Evolutionary conservation across 1,284 basidiomycete genomes (phyloP), one percentile per base, ranked within the genome.

Genomic region (Ganoderma meredithae): DNA sequence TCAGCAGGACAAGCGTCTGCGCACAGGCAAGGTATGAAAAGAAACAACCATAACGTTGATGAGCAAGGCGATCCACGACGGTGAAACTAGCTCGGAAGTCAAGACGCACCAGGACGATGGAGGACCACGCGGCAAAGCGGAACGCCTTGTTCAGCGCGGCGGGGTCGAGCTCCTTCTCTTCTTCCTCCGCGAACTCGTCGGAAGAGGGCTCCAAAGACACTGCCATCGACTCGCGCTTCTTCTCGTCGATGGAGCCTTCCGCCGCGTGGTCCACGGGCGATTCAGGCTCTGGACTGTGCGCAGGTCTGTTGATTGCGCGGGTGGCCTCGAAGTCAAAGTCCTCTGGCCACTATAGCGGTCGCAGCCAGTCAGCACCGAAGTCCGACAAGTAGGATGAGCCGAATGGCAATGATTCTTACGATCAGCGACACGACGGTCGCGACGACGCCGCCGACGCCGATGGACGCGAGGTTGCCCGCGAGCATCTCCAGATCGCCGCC

Each of bases 381-480:
- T 10, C 61, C 0, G 40, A 52, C 13, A 4, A 41, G 19, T 8
- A 22, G 9, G 15, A 41, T n/a, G 44, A 47, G 19, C 7, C 19
- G 44, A 47, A 47, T 2, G 19, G 19, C 19, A 47, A 10, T 8
- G 41, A 49, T 4, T 52, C 88, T 70, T 74, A 90, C 89, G 58
- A 94, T 80, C 56, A 88, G 78, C 0, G 93, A 94, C 53, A 86
- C 83, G 0, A 81, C 82, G 36, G 90, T 81, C 0, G 94, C 87
- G 73, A 98, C 83, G 68, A 98, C 90, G 1, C 86, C 93, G 8
- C 95, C 94, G 27, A 94, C 85, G 25, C 90, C 90, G 73, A 98
- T 94, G 0, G 95, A 91, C 0, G 94, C 92, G 15, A 97, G 81
- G 80, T 97, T 97, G 6, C 96, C 95, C 0, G 95, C 91, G 19